Evolutionary conservation across 176 grass and related monocot species (phyloP), one percentile per base, ranked within the genome.

Genomic region (Puya raimondii): DNA sequence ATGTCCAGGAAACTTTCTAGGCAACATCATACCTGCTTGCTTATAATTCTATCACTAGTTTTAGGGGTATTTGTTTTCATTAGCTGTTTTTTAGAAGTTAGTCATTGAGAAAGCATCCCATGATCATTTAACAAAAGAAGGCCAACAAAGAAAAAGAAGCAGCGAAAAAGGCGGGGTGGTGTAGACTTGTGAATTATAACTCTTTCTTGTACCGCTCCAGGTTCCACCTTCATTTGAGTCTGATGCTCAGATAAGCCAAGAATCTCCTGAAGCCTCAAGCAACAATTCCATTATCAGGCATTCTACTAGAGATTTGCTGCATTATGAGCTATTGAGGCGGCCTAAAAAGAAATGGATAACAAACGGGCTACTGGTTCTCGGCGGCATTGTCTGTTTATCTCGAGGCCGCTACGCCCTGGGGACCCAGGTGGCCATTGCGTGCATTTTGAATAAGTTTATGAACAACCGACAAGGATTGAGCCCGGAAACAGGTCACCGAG

Each of bases 351-450:
- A 93, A 77, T 85, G 73, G 33, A 86, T 93, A 66, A 78, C 85
- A 12, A 86, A 88, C 20, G 89, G 94, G 50, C 73, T 93, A 52
- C 18, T 99, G 53, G 70, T 99, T 48, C 70, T 83, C 58, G 94
- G 94, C 25, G 84, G 84, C 65, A 78, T 99, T 3, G 70, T 88
- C 68, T 99, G 87, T 65, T 70, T 99, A 50, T 91, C 94, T 12
- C 84, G 85, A 70, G 87, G 88, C 20, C 77, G 87, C 11, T 83
- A 81, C 23, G 78, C 83, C 59, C 74, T 93, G 50, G 94, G 84
- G 49, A 82, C 87, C 10, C 94, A 99, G 64, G 59, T 99, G 7
- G 89, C 94, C 0, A 79, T 93, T 72, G 87, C 85, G 22, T 93
- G 91, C 33, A 90, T 99, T 57, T 26, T 99, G 63, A 99, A 91